Evolutionary conservation across 148 eudicot genomes (phyloP).

Genomic region (Persicaria maculosa): DNA sequence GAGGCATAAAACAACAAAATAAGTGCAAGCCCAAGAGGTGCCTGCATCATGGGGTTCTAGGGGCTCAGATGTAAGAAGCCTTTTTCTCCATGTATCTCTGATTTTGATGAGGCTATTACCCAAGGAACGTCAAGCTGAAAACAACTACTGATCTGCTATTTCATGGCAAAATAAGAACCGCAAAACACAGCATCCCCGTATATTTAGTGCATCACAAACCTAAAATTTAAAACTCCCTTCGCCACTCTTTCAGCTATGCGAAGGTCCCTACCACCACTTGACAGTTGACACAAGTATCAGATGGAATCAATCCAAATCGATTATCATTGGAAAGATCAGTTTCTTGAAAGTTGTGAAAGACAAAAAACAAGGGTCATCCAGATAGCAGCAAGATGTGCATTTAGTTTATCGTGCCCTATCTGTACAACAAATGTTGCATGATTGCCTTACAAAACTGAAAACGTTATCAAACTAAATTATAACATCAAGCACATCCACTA

Average conservation of each 20-base stretch:
- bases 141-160: not conserved
- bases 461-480: not conserved
- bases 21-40: not conserved
- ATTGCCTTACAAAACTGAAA: not conserved
- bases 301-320: not conserved
- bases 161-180: not conserved
- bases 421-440: constrained; percentile 2
- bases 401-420: not conserved
- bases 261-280: not conserved
- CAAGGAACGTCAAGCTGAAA: not conserved
- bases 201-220: not conserved
- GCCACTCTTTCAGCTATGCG: not conserved
- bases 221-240: not conserved
- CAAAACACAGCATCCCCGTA: not conserved
- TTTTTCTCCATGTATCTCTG: not conserved
- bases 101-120: not conserved
- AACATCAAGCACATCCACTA: not conserved
- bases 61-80: not conserved
- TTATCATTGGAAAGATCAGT: not conserved
- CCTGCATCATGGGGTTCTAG: not conserved
- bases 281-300: not conserved
- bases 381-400: not conserved
- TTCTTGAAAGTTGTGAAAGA: not conserved
- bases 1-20: not conserved
- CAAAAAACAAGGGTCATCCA: not conserved